Conservation (phyloP, 371 early-diverging fungal species). For the Mucor racemosus region DNA sequence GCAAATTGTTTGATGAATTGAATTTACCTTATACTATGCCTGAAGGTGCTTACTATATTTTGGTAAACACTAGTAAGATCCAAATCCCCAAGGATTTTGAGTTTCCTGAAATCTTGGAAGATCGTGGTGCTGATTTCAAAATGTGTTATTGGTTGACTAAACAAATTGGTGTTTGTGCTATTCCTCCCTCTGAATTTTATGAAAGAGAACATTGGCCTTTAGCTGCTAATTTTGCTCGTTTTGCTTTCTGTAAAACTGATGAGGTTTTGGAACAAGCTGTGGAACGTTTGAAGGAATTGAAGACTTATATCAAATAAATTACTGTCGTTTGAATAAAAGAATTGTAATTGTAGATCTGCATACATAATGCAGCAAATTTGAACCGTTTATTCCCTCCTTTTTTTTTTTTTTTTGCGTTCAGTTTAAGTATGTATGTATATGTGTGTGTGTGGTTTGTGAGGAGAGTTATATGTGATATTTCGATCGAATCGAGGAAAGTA, state of each 20-base stretch:
- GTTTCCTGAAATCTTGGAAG: constrained; percentile 66
- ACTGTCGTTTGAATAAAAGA: neutral
- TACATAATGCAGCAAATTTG: neutral
- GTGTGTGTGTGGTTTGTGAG: neutral
- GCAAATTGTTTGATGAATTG: constrained; percentile 69
- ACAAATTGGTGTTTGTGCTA: constrained; percentile 91
- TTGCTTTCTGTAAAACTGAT: constrained; percentile 94
- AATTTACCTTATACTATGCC: constrained; percentile 85
- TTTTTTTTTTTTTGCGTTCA: too few relatives aligned
- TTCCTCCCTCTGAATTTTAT: constrained; percentile 94
- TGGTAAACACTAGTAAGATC: constrained; percentile 81
- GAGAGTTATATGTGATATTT: neutral
- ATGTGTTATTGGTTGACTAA: constrained; percentile 88
- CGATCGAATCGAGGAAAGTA: neutral
- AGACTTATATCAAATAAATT: constrained; percentile 50
- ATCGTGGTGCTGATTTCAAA: constrained; percentile 77
- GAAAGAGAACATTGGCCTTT: constrained; percentile 69
- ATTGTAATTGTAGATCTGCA: neutral
- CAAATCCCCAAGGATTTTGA: constrained; percentile 67
- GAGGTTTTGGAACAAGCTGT: constrained; percentile 82
- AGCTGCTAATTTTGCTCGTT: constrained; percentile 82
- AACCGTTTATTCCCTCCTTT: neutral
- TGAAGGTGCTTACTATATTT: constrained; percentile 93
- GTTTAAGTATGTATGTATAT: too few relatives aligned
- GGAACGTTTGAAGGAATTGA: constrained; percentile 69